These are phyloP conservation scores for Petunia axillaris DNA, from an alignment of 257 asterid genomes.

Conservation along the genomic window DNA sequence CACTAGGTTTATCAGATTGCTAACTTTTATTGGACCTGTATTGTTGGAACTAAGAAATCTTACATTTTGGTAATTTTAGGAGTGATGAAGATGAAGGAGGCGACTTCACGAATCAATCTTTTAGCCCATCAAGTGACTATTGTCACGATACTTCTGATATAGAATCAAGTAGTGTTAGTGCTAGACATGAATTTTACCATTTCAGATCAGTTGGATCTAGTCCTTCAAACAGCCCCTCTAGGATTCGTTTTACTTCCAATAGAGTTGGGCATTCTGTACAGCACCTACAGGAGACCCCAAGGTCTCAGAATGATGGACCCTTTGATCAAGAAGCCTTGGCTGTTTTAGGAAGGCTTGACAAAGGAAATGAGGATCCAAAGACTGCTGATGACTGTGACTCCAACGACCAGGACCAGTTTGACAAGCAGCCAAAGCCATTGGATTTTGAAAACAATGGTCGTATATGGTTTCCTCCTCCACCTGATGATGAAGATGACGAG, in stretches of 20 bases:
- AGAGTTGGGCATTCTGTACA: slow-evolving; percentile 67
- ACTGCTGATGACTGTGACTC: slow-evolving; percentile 41
- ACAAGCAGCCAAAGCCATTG: slow-evolving; percentile 48
- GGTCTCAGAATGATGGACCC: slow-evolving; percentile 44
- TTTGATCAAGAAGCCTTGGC: slow-evolving; percentile 54
- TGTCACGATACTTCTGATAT: slow-evolving; percentile 68
- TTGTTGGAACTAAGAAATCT: slow-evolving; percentile 12
- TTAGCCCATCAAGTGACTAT: slow-evolving; percentile 57
- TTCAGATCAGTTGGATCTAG: slow-evolving; percentile 72
- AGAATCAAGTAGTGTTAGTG: slow-evolving; percentile 78
- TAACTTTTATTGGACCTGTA: neutral
- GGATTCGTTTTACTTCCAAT: slow-evolving; percentile 56
- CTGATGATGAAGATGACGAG: slow-evolving; percentile 59
- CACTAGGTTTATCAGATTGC: neutral
- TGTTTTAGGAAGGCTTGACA: slow-evolving; percentile 59
- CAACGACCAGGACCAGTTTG: slow-evolving; percentile 43
- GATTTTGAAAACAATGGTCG: slow-evolving; percentile 75
- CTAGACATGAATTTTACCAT: slow-evolving; percentile 65
- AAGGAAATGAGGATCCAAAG: slow-evolving; percentile 48
- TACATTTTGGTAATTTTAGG: slow-evolving; percentile 49
- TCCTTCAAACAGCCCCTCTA: slow-evolving; percentile 84
- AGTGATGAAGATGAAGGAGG: slow-evolving; percentile 82
- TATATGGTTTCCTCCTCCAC: slow-evolving; percentile 91
- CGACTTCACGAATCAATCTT: slow-evolving; percentile 56
- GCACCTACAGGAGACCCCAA: slow-evolving; percentile 56